Conservation (phyloP, 257 asterid genomes). For the Linaria vulgaris region DNA sequence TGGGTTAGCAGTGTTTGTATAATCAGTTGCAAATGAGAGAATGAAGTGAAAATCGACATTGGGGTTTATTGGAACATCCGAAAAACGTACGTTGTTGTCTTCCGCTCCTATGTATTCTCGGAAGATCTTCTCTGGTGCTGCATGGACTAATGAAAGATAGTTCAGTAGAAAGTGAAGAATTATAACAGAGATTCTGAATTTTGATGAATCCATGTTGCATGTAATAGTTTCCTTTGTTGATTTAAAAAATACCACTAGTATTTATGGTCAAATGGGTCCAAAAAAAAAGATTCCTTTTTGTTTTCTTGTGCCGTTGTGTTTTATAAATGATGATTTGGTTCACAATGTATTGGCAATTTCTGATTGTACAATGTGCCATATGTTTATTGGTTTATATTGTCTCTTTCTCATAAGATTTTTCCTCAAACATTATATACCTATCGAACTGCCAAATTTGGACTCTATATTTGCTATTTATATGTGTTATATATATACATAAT, state of each 20-base stretch:
- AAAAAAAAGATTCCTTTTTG: neutral
- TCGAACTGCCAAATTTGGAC: too few relatives aligned
- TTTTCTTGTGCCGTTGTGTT: constrained; percentile 27
- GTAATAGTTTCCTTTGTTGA: neutral
- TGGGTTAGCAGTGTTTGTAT: constrained; percentile 41
- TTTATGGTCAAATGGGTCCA: constrained; percentile 27
- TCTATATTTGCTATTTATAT: too few relatives aligned
- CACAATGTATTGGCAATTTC: constrained; percentile 17
- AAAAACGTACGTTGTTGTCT: constrained; percentile 39
- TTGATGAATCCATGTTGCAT: constrained; percentile 37
- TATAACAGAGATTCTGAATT: constrained; percentile 28
- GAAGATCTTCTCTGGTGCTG: constrained; percentile 47
- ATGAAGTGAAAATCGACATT: constrained; percentile 55
- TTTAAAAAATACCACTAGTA: neutral
- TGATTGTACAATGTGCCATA: constrained; percentile 17
- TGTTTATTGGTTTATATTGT: neutral
- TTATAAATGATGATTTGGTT: constrained; percentile 7
- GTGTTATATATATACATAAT: too few relatives aligned
- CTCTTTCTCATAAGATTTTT: too few relatives aligned
- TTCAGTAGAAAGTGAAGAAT: constrained; percentile 27
- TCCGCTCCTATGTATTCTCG: constrained; percentile 74
- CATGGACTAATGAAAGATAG: constrained; percentile 15
- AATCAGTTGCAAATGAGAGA: constrained; percentile 74
- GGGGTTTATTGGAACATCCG: constrained; percentile 53
- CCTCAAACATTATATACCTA: too few relatives aligned